These are phyloP conservation scores for Pterula multifida DNA, from an alignment of 1,284 basidiomycete species.

Conservation along the genomic window DNA sequence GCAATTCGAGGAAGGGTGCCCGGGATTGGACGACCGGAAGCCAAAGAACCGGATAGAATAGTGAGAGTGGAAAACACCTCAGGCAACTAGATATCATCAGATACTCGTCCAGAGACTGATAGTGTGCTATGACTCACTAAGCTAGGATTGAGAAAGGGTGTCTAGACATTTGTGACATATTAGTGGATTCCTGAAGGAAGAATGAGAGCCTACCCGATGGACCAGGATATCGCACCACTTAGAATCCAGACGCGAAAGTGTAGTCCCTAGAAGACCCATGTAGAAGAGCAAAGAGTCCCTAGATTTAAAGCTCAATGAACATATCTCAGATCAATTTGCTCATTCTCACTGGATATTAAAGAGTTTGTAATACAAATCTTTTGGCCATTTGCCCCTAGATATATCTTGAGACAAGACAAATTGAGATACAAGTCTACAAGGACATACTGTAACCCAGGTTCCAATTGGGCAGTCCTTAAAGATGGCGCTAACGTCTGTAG, in stretches of 20 bases:
- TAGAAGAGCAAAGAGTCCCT: constrained; percentile 17
- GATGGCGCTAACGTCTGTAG: constrained; percentile 23
- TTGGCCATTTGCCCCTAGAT: constrained; percentile 25
- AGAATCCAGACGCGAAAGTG: constrained; percentile 25
- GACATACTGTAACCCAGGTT: constrained; percentile 27
- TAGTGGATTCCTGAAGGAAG: background rate
- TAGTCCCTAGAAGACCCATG: constrained; percentile 22
- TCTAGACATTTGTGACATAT: constrained; percentile 13
- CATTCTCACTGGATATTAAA: constrained; percentile 19
- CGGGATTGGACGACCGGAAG: constrained; percentile 21
- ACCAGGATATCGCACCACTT: constrained; percentile 30
- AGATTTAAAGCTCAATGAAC: background rate
- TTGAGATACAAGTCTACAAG: no score
- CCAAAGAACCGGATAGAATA: constrained; percentile 23
- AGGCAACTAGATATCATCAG: constrained; percentile 25
- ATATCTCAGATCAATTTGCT: background rate
- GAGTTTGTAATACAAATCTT: constrained; percentile 21
- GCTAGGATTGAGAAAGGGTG: constrained; percentile 29
- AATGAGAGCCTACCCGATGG: constrained; percentile 18
- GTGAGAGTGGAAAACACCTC: constrained; percentile 26
- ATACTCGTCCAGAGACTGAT: no score
- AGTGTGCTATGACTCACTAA: constrained; percentile 17
- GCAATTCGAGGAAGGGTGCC: constrained; percentile 23
- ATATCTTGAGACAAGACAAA: no score
- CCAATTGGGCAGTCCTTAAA: constrained; percentile 23